These are phyloP conservation scores for Talaromyces pinophilus DNA, from an alignment of 2,329 filamentous ascomycete species.

Conservation along the genomic window DNA sequence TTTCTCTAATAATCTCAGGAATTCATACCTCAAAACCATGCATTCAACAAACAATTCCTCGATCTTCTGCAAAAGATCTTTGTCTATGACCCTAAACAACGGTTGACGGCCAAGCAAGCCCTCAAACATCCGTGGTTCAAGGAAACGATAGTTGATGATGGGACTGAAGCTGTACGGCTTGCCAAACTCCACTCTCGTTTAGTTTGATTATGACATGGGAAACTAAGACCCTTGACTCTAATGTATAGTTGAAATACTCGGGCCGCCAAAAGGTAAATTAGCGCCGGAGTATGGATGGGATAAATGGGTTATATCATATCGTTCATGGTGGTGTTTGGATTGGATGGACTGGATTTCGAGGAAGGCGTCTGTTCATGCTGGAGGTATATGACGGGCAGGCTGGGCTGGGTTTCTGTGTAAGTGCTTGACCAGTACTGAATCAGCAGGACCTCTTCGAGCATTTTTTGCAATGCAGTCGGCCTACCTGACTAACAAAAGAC, in stretches of 20 bases:
- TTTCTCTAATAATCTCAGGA: conserved; percentile 46
- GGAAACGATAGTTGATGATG: conserved; percentile 64
- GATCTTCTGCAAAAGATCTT: conserved; percentile 65
- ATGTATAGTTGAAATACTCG: conserved; percentile 21
- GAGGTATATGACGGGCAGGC: neutral
- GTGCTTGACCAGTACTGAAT: conserved; percentile 13
- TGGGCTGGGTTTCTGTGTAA: neutral
- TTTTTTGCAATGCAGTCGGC: neutral
- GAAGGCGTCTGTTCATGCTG: neutral
- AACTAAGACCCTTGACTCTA: conserved; percentile 15
- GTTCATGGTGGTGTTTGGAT: conserved; percentile 9
- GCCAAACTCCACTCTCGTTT: conserved; percentile 22
- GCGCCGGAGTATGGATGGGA: conserved; percentile 6
- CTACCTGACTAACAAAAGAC: neutral
- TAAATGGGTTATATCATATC: conserved; percentile 1
- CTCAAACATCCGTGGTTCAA: conserved; percentile 68
- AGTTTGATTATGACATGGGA: conserved; percentile 6
- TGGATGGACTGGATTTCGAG: neutral
- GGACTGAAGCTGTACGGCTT: conserved; percentile 64
- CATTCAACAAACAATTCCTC: conserved; percentile 64
- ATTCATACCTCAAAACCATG: conserved; percentile 60
- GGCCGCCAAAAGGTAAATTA: conserved; percentile 21
- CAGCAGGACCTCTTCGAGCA: neutral
- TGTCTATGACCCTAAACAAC: conserved; percentile 65
- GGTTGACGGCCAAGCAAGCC: conserved; percentile 65